Base-by-base conservation (phyloP, 805 yeast species). In the Candida ulmi region DNA sequence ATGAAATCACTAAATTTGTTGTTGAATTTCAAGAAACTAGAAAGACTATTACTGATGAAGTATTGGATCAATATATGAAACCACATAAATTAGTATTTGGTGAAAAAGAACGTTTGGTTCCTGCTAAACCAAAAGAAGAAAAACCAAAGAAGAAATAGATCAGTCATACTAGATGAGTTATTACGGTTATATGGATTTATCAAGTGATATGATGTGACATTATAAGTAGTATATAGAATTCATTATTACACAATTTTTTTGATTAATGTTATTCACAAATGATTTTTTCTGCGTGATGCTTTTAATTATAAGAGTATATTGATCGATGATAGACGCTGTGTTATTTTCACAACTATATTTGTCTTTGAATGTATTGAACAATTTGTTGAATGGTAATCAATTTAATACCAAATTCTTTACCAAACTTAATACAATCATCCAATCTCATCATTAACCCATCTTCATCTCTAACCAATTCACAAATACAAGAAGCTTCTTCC, bases 401-500 rank as follows among this genome's bases (percentile, higher is more conserved):
- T 57, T 83, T 84, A 44, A 93, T 64, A 35, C 69, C 69, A 52
- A 76, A 78, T 48, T 74, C 60, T 52, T 73, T 60, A 32, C 85
- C 72, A 57, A 93, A 93, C 53, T 67, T 66, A 34, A 73, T 62
- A 63, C 98, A 93, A 58, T 93, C 96, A 46, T 80, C 83, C 46
- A 88, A 68, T 60, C 99, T 80, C 82, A 90, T 88, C 98, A 93
- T 93, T 47, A 83, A 69, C 1, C 99, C 99, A 55, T 93, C 98
- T 35, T 79, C 83, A 49, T 88, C 98, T 42, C 83, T 77, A 18
- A 93, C 98, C 51, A 93, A 69, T 66, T 93, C 99, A 62, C 98
- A 86, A 51, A 93, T 91, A 28, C 84, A 93, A 13, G 85, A 95
- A 2, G 88, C 99, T 2, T 93, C 95, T 46, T 76, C 76, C 50